These are phyloP conservation scores for Cladophialophora chaetospira DNA, from an alignment of 2,329 filamentous ascomycete genomes.

Conservation along the genomic window DNA sequence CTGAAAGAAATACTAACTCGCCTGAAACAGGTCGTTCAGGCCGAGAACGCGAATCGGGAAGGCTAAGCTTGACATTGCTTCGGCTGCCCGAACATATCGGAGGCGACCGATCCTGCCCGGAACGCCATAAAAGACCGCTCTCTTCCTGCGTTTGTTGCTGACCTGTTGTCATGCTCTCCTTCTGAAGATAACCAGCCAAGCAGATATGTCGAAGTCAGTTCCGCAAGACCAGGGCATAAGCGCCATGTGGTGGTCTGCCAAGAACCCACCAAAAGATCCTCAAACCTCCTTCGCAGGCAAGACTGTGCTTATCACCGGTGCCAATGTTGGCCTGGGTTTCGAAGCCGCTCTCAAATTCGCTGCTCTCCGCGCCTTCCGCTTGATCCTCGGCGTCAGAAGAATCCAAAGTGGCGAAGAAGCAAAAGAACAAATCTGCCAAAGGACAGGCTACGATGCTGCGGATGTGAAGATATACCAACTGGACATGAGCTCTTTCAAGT, in stretches of 20 bases:
- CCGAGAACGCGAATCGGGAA: neutral
- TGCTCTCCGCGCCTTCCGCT: constrained; percentile 40
- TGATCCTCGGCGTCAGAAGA: constrained; percentile 50
- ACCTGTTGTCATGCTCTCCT: neutral
- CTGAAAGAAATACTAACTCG: constrained; percentile 1
- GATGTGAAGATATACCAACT: constrained; percentile 45
- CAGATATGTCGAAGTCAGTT: neutral
- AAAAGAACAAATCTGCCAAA: constrained; percentile 40
- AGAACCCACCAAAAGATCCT: constrained; percentile 21
- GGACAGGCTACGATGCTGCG: constrained; percentile 35
- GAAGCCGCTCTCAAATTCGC: constrained; percentile 49
- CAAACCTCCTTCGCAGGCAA: constrained; percentile 16
- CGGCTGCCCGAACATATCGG: neutral
- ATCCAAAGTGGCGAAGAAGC: constrained; percentile 48
- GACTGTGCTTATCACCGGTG: constrained; percentile 45
- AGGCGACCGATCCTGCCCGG: no score
- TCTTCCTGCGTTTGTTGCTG: neutral
- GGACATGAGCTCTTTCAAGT: constrained; percentile 45
- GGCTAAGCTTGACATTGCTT: neutral
- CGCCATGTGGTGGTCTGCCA: constrained; percentile 23
- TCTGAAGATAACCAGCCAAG: neutral
- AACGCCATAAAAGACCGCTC: neutral
- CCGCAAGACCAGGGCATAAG: constrained; percentile 6
- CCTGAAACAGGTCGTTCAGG: constrained; percentile 2
- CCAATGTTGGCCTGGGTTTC: constrained; percentile 50